Evolutionary conservation across 805 yeast species (phyloP), one percentile per base, ranked within the genome.

Genomic region (Teunomyces funiuensis): DNA sequence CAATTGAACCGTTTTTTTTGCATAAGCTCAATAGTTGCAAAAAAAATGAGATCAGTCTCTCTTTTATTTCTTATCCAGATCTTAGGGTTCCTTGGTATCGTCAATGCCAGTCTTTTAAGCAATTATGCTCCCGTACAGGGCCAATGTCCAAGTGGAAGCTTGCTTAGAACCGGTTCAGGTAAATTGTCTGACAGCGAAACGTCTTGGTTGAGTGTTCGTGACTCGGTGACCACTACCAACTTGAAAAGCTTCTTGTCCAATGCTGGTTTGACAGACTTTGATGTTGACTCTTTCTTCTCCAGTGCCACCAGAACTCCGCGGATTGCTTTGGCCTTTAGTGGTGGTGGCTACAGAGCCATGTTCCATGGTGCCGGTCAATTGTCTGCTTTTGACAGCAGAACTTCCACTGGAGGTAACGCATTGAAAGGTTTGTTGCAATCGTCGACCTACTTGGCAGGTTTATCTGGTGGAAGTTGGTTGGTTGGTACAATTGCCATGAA

Each of bases 311-410:
- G 28, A 22, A 49, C 61, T 2, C 51, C 55, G 4, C 54, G 41
- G 9, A 59, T 67, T 11, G 74, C 63, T 5, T 33, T 67, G n/a
- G 65, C 73, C 3, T 58, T 68, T 41, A 51, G 63, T 15, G 73
- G 73, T 2, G 73, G 73, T 19, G 69, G 72, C 3, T 66, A 63
- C 41, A 53, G 73, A 40, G 65, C 71, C 9, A 63, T 70, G 88
- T 64, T 88, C 25, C 66, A 74, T 40, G 96, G 95, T 2, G 96
- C 95, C n/a, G 96, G 96, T 22, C 79, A 82, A 58, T 63, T 88
- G 14, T 69, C 90, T 1, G 96, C 93, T 1, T 63, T 85, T 43
- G 96, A 88, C 58, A 77, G 78, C 53, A 69, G 95, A 49, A 82
- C 91, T 6, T 73, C 73, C 38, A 73, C 83, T 17, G 69, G 79